Base-by-base conservation (phyloP, 2,329 filamentous ascomycete genomes). In the Mycosphaerelloides madeirae region DNA sequence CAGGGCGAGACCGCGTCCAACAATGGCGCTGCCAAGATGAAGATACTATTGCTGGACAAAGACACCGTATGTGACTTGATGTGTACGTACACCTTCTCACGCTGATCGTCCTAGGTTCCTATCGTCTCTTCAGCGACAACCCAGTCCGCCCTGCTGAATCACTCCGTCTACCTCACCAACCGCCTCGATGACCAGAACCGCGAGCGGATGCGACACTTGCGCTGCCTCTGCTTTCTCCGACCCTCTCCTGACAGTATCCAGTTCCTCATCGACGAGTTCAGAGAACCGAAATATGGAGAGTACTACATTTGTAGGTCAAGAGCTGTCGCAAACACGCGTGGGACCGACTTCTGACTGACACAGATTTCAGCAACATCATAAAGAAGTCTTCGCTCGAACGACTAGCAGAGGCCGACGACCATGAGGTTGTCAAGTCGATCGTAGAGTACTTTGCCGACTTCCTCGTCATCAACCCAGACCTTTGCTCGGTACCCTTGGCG, bases 401-500 rank as follows among this genome's bases (percentile, higher is more conserved):
- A 33, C 74, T 98, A 33, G 93, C 93, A 28, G 94, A 98, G 73
- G 90, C 93, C 19, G 93, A 98, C 64, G 90, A 96, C 57, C 89
- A 98, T 62, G 94, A 98, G 68, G 88, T 98, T 29, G 91, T 98
- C 53, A 94, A 90, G 63, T 76, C 81, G 11, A 85, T 98, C 1
- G 90, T 97, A 63, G 93, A 98, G 68, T 87, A 95, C 65, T 98
- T 97, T 66, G 89, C 91, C 50, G 93, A 98, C 65, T 98, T 91
- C 62, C 79, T 93, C 35, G 89, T 96, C 61, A 81, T 97, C 62
- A 98, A 98, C 62, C 87, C 90, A 1, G 94, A 98, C 60, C 75
- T 98, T 1, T 63, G 58, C 54, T 61, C 55, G 19, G 38, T 63
- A 15, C 61, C 60, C 1, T 48, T 63, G 7, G 49, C 55, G 14